Evolutionary conservation across 768 basidiomycete genomes (phyloP).

Genomic region (Thelephora ganbajun): DNA sequence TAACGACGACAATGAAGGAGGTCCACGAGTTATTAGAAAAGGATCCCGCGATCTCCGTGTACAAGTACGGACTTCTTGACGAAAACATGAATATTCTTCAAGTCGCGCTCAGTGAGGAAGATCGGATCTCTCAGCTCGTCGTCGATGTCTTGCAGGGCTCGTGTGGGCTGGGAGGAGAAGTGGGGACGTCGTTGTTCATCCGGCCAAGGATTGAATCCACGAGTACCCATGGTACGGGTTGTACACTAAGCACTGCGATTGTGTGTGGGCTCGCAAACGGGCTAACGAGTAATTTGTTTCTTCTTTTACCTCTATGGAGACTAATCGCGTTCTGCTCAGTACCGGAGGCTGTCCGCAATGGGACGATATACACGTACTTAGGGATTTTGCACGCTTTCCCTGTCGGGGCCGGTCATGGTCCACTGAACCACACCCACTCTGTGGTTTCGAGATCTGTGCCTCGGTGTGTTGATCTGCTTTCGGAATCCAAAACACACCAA

Average conservation of each 20-base stretch:
- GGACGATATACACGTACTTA: conserved; percentile 55
- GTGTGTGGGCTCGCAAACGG: conserved; percentile 51
- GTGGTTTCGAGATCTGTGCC: conserved; percentile 34
- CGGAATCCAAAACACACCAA: not conserved
- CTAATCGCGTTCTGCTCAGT: conserved; percentile 22
- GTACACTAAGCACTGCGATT: conserved; percentile 78
- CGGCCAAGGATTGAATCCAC: conserved; percentile 48
- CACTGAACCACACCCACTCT: conserved; percentile 75
- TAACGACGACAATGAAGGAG: conserved; percentile 31
- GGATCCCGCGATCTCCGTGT: conserved; percentile 22
- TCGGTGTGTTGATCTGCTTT: conserved; percentile 18
- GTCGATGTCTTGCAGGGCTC: conserved; percentile 47
- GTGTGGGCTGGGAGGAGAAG: conserved; percentile 8
- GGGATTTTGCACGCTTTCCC: conserved; percentile 57
- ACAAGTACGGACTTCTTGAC: conserved; percentile 30
- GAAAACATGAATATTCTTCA: conserved; percentile 56
- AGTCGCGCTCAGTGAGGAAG: conserved; percentile 7
- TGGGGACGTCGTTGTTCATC: conserved; percentile 35
- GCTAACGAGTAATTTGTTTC: conserved; percentile 21
- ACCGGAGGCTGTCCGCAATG: conserved; percentile 41
- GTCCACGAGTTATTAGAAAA: conserved; percentile 20
- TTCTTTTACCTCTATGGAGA: not conserved
- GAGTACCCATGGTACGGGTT: conserved; percentile 87
- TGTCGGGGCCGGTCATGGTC: conserved; percentile 68
- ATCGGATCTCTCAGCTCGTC: conserved; percentile 24